Conservation (phyloP, 169 alveolate genomes). For the Babesia ovis region DNA sequence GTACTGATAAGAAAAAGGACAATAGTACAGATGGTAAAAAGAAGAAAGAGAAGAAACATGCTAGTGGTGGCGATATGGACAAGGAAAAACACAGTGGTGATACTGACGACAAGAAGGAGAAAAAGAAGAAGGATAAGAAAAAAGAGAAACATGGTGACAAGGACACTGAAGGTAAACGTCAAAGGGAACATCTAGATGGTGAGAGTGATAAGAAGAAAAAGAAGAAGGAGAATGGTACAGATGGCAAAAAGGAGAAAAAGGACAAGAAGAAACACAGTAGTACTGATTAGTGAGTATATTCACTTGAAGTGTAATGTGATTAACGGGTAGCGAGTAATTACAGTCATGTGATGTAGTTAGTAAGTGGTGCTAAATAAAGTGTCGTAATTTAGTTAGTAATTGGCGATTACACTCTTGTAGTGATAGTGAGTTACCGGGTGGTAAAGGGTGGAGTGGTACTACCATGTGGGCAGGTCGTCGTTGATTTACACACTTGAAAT, state of each 20-base stretch:
- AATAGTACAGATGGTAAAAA: background rate
- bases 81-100: slow-evolving; percentile 48
- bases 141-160: slow-evolving; percentile 63
- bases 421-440: too few relatives aligned
- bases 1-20: background rate
- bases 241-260: background rate
- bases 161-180: slow-evolving; percentile 43
- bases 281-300: too few relatives aligned
- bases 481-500: too few relatives aligned
- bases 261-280: slow-evolving; percentile 13
- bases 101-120: slow-evolving; percentile 23
- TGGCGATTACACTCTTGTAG: too few relatives aligned
- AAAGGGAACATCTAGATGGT: slow-evolving; percentile 14
- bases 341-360: too few relatives aligned
- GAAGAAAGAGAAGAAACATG: slow-evolving; percentile 7
- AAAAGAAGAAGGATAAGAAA: slow-evolving; percentile 49
- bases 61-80: slow-evolving; percentile 38
- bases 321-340: too few relatives aligned
- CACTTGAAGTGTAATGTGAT: too few relatives aligned
- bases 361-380: too few relatives aligned
- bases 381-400: too few relatives aligned
- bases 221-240: slow-evolving; percentile 7
- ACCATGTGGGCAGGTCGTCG: too few relatives aligned
- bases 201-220: slow-evolving; percentile 8
- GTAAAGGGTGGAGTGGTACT: too few relatives aligned